Percentiles rank a stretch among this genome's conserved stretches.
Evolutionary conservation across 768 basidiomycete species (phyloP).

Genomic region (Suillus paluster): DNA sequence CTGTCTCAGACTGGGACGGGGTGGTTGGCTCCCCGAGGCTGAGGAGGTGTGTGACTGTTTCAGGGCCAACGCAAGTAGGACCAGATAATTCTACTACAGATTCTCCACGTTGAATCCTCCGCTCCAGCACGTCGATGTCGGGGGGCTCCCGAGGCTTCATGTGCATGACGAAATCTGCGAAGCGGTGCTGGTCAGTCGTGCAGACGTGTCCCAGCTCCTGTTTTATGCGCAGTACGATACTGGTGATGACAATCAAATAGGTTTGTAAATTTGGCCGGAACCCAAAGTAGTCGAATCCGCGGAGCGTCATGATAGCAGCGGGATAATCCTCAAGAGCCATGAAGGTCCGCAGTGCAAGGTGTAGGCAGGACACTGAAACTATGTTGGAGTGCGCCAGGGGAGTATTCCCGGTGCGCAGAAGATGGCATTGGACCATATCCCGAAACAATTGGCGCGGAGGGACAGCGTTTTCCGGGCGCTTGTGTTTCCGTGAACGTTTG

Average conservation of each 20-base stretch:
- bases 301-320: slow-evolving; percentile 47
- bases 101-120: slow-evolving; percentile 18
- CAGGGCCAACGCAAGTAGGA: slow-evolving; percentile 16
- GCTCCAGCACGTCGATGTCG: slow-evolving; percentile 13
- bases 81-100: background rate
- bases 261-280: slow-evolving; percentile 39
- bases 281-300: slow-evolving; percentile 31
- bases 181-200: slow-evolving; percentile 15
- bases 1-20: background rate
- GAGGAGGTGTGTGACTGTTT: slow-evolving; percentile 27
- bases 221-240: slow-evolving; percentile 40
- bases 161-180: slow-evolving; percentile 28
- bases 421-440: slow-evolving; percentile 46
- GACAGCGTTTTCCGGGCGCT: slow-evolving; percentile 26
- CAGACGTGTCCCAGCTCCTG: slow-evolving; percentile 17
- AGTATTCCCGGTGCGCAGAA: slow-evolving; percentile 20
- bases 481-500: slow-evolving; percentile 26
- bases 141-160: slow-evolving; percentile 26
- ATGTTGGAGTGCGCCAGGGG: slow-evolving; percentile 28
- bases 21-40: slow-evolving; percentile 15
- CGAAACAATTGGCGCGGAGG: slow-evolving; percentile 48
- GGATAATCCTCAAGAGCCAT: slow-evolving; percentile 50
- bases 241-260: slow-evolving; percentile 45
- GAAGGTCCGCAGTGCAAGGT: slow-evolving; percentile 49
- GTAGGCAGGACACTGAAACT: slow-evolving; percentile 41